Evolutionary conservation across 2,329 filamentous ascomycete genomes (phyloP).

Genomic region (Microsporum audouinii): DNA sequence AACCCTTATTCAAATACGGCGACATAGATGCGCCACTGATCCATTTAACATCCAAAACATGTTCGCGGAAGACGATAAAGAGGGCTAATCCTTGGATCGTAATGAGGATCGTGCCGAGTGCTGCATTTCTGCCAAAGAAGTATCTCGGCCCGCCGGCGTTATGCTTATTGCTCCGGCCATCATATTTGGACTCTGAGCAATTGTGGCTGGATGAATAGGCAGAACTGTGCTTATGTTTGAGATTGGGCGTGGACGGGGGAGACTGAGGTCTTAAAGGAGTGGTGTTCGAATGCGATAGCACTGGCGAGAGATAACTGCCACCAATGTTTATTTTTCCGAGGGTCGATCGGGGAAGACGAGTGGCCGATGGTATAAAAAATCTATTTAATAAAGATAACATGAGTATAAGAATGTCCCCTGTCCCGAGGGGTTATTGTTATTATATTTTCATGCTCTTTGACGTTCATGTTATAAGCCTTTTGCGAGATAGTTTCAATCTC

Average conservation of each 20-base stretch:
- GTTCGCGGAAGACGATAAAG: conserved; percentile 26
- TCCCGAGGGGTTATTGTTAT: background rate
- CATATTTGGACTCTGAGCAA: background rate
- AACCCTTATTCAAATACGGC: conserved; percentile 60
- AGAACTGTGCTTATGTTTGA: background rate
- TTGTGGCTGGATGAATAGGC: background rate
- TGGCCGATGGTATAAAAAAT: background rate
- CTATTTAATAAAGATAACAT: background rate
- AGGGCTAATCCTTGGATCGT: background rate
- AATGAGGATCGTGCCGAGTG: background rate
- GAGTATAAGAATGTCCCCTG: background rate
- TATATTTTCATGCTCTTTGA: background rate
- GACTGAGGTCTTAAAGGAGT: background rate
- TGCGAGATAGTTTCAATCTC: background rate
- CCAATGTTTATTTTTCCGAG: background rate
- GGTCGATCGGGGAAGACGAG: background rate
- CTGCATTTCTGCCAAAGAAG: background rate
- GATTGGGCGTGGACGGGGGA: background rate
- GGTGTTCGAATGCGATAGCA: background rate
- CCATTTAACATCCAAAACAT: conserved; percentile 33
- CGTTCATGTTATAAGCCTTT: background rate
- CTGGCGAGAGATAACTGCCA: background rate
- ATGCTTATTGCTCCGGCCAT: background rate
- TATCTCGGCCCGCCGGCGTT: background rate
- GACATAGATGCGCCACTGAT: conserved; percentile 55